A percentile compares a stretch with the other conserved stretches of the same genome.
Conservation (phyloP, 2,329 filamentous ascomycete genomes). For the Diaporthe humulicola region DNA sequence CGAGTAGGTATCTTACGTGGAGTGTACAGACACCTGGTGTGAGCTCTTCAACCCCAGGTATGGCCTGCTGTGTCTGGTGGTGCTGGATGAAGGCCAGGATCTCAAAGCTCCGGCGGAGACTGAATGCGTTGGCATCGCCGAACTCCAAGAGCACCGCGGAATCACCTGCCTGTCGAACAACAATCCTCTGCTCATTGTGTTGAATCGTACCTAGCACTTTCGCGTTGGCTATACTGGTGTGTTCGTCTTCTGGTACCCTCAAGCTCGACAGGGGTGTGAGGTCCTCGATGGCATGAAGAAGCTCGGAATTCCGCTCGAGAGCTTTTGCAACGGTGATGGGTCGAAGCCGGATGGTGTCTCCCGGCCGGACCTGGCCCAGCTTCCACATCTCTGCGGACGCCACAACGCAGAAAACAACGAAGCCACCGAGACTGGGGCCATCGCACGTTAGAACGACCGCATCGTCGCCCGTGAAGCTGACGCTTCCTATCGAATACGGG, state of each 20-base stretch:
- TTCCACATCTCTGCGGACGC: conserved; percentile 13
- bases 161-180: not conserved
- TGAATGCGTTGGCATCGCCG: not conserved
- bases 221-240: not conserved
- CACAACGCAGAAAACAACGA: conserved; percentile 3
- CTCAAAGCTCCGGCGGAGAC: not conserved
- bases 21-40: not conserved
- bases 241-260: not conserved
- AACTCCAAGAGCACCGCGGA: not conserved
- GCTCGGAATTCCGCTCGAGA: not conserved
- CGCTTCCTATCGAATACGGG: conserved; percentile 8
- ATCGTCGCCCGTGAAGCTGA: conserved; percentile 9
- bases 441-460: not conserved
- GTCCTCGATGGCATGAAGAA: not conserved
- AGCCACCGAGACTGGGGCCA: not conserved
- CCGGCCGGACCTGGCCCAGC: not conserved
- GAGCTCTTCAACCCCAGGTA: conserved; percentile 7
- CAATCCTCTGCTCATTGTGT: not conserved
- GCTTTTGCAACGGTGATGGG: not conserved
- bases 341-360: not conserved
- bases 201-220: not conserved
- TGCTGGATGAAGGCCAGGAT: not conserved
- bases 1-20: not conserved
- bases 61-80: not conserved
- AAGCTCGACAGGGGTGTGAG: not conserved